phyloP scores from a whole-genome alignment of 169 alveolate species.

The Perkinsus olseni region DNA sequence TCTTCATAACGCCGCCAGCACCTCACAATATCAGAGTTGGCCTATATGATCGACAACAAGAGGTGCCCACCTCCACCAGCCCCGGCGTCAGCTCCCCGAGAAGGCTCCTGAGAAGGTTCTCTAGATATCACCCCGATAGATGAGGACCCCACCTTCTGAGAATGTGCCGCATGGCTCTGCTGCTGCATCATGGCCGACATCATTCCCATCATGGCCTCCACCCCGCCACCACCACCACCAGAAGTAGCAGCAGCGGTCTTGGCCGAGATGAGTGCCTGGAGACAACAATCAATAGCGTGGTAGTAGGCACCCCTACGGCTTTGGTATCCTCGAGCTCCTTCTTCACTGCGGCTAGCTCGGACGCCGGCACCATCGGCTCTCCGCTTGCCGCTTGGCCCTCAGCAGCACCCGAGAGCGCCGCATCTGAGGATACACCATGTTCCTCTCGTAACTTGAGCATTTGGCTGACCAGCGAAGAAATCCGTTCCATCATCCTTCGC shows the following conservation, averaged over 20 bases:
- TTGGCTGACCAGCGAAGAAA: background rate
- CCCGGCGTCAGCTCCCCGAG: background rate
- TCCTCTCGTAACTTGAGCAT: background rate
- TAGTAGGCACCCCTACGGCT: background rate
- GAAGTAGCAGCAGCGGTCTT: background rate
- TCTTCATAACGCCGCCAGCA: background rate
- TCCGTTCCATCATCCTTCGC: background rate
- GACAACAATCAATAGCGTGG: no score
- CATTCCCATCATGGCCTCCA: background rate
- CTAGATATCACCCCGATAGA: background rate
- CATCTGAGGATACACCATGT: background rate
- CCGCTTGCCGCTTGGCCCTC: background rate
- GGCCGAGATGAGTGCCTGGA: background rate
- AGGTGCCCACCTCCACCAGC: background rate
- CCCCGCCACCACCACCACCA: background rate
- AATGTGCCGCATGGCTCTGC: background rate
- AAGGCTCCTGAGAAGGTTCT: background rate
- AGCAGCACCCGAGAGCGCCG: background rate
- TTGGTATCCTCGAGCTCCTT: background rate
- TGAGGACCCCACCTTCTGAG: background rate
- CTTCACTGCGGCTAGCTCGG: background rate
- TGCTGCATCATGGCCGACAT: background rate
- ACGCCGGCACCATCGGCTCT: background rate
- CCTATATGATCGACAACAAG: background rate
- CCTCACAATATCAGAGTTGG: background rate